Conservation (phyloP, 2,329 filamentous ascomycete species). For the Delphinella strobiligena region DNA sequence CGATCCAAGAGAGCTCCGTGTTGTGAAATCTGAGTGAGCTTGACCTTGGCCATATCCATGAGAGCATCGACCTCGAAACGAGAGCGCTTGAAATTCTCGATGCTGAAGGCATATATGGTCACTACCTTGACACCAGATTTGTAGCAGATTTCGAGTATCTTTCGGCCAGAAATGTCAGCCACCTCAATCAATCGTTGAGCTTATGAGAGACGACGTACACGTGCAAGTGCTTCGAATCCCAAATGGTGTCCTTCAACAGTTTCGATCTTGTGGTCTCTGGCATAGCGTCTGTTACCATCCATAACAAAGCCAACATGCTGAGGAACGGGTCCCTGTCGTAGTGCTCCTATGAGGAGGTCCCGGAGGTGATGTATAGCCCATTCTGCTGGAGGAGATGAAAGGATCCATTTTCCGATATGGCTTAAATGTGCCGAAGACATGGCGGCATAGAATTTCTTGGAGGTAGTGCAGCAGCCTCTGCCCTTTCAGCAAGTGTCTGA, state of each 20-base stretch:
- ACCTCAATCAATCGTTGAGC: background rate
- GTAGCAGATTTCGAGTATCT: slow-evolving; percentile 94
- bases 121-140: slow-evolving; percentile 94
- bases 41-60: slow-evolving; percentile 96
- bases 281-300: slow-evolving; percentile 95
- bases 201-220: slow-evolving; percentile 40
- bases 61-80: slow-evolving; percentile 93
- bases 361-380: slow-evolving; percentile 70
- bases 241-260: slow-evolving; percentile 92
- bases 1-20: slow-evolving; percentile 88
- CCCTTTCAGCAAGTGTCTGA: too few species aligned
- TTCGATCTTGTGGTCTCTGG: slow-evolving; percentile 81
- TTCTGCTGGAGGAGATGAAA: slow-evolving; percentile 82
- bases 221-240: slow-evolving; percentile 87
- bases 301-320: slow-evolving; percentile 98
- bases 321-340: slow-evolving; percentile 83
- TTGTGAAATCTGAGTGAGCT: slow-evolving; percentile 79
- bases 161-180: background rate
- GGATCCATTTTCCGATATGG: slow-evolving; percentile 59
- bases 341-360: slow-evolving; percentile 74
- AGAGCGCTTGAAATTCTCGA: slow-evolving; percentile 96
- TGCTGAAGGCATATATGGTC: slow-evolving; percentile 96
- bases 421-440: slow-evolving; percentile 41
- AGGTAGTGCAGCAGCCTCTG: too few species aligned
- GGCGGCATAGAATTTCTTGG: background rate